Evolutionary conservation across 129 eudicot species (phyloP), one percentile per base, ranked within the genome.

Genomic region (Apium graveolens): DNA sequence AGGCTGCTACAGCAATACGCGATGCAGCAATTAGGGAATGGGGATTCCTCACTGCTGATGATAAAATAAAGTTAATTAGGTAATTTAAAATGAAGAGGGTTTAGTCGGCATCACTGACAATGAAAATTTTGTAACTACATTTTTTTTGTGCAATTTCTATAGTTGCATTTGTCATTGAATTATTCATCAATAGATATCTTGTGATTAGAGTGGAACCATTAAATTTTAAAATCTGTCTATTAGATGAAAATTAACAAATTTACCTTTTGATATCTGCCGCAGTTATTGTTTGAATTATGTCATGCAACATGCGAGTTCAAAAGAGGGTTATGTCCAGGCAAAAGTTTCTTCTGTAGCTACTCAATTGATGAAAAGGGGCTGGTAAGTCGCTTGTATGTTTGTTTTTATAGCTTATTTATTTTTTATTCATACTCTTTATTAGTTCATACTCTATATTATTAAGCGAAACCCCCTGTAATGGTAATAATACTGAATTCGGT

Each of bases 281-380:
- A 95, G 99, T 73, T 95, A 88, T 88, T 92, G 95, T 80, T 82
- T 90, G 84, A 82, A 85, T 83, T 92, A 78, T 76, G 89, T 90
- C 78, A 87, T 90, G 95, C 92, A 92, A 85, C 94, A 92, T 85
- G 97, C 97, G 27, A 86, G 82, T 74, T 95, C 91, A 76, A 91
- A 84, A 0, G 99, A 92, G 87, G 97, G 97, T 57, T 95, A 88
- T 82, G 99, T 95, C 81, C 92, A 81, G 82, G 85, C 87, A 80
- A 95, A 95, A 82, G 90, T 95, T 85, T 90, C 97, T 44, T 88
- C 97, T 34, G 97, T 95, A 78, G 99, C 96, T 84, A 96, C 96
- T 87, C 99, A 95, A 72, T 88, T 95, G 87, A 73, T 95, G 88
- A 95, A 95, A 86, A 88, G 97, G 89, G 97, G 99, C 43, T 95